A percentile compares a stretch with the other conserved stretches of the same genome.
These are phyloP conservation scores for Naganishia vaughanmartiniae DNA, from an alignment of 768 basidiomycete species.

Conservation along the genomic window DNA sequence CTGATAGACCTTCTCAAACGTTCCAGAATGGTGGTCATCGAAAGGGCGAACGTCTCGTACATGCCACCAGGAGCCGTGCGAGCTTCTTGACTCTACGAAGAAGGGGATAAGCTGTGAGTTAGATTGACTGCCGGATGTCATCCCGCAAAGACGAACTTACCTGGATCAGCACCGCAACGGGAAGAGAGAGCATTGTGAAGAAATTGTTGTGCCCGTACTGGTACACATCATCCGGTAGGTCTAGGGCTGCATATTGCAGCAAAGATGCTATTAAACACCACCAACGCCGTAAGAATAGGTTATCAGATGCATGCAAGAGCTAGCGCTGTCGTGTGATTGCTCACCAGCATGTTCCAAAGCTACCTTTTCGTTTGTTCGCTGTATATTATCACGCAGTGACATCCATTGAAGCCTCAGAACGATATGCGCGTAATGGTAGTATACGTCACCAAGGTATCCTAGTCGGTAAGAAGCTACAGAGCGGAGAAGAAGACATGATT, in stretches of 20 bases:
- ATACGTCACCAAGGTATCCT: slow-evolving; percentile 20
- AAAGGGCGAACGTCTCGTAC: slow-evolving; percentile 3
- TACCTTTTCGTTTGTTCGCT: slow-evolving; percentile 19
- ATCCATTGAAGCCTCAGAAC: slow-evolving; percentile 21
- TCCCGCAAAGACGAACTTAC: not conserved
- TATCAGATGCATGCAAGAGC: not conserved
- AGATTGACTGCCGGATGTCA: not conserved
- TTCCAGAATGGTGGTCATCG: not conserved
- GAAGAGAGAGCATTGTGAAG: slow-evolving; percentile 27
- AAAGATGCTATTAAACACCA: not conserved
- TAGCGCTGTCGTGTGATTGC: not conserved
- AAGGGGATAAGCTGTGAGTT: not conserved
- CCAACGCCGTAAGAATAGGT: not conserved
- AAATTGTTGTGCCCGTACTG: slow-evolving; percentile 27
- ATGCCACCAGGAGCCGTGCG: slow-evolving; percentile 3
- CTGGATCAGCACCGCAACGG: slow-evolving; percentile 18
- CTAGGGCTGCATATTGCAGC: slow-evolving; percentile 14
- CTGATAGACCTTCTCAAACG: not conserved
- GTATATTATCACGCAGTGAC: not conserved
- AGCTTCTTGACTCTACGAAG: not conserved
- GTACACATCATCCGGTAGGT: slow-evolving; percentile 16
- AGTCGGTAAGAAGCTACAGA: slow-evolving; percentile 22
- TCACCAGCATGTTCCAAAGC: slow-evolving; percentile 25
- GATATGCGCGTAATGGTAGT: slow-evolving; percentile 29
- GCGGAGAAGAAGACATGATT: not conserved